phyloP scores from a whole-genome alignment of 73 alveolate species.

The Symbiodinium natans region DNA sequence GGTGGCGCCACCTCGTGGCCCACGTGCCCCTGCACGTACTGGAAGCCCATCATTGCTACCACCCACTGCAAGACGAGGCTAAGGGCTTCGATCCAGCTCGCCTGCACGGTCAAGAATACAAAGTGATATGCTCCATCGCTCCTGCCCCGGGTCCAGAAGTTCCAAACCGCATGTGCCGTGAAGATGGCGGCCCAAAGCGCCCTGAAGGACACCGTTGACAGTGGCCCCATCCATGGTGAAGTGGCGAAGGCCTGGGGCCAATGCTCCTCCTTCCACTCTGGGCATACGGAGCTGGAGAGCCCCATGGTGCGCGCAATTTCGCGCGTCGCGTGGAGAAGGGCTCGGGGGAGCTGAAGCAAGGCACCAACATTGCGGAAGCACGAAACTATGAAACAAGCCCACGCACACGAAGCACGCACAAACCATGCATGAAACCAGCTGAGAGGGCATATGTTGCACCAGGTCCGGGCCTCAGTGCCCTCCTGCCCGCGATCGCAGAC shows the following conservation, averaged over 20 bases:
- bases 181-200: background rate
- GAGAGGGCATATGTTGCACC: background rate
- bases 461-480: background rate
- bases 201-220: background rate
- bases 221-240: background rate
- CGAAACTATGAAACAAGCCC: background rate
- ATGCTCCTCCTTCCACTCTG: background rate
- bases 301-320: background rate
- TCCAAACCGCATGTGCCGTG: background rate
- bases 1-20: background rate
- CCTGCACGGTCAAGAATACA: background rate
- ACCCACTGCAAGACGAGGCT: background rate
- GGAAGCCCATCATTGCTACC: background rate
- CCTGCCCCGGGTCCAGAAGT: background rate
- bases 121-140: background rate
- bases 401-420: too few species aligned
- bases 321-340: background rate
- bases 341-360: background rate
- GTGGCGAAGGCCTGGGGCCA: conserved; percentile 1
- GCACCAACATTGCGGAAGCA: background rate
- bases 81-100: background rate
- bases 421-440: too few species aligned
- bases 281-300: background rate
- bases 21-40: background rate
- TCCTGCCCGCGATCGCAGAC: background rate